phyloP scores from a whole-genome alignment of 805 yeast genomes.

The Candida sphagnicola region DNA sequence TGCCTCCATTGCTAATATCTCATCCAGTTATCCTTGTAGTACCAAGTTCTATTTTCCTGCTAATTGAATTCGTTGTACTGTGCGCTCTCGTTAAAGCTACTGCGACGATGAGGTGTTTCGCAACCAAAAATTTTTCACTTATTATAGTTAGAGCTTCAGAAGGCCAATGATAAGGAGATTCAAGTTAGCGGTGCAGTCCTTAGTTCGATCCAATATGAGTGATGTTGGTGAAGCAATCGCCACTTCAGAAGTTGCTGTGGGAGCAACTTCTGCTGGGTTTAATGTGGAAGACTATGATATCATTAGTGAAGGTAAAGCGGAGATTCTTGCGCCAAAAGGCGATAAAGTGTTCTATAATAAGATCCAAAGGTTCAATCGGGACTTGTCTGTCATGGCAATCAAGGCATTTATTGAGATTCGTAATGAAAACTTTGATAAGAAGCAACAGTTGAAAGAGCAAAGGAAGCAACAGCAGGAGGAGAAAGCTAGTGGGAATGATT shows the following conservation, averaged over 20 bases:
- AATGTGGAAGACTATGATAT: slow-evolving; percentile 28
- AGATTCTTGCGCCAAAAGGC: slow-evolving; percentile 74
- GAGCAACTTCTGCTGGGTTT: background rate
- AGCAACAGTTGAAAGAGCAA: slow-evolving; percentile 8
- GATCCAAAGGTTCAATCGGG: slow-evolving; percentile 95
- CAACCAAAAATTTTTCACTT: background rate
- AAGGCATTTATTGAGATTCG: slow-evolving; percentile 78
- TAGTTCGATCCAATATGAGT: slow-evolving; percentile 1
- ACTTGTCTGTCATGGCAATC: slow-evolving; percentile 78
- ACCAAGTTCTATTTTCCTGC: no score
- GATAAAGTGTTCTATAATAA: slow-evolving; percentile 92
- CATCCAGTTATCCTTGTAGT: no score
- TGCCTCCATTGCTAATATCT: background rate
- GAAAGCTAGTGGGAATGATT: no score
- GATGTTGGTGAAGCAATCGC: background rate
- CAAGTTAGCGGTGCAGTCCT: background rate
- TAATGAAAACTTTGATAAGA: slow-evolving; percentile 11
- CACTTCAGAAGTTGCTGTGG: background rate
- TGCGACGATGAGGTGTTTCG: background rate
- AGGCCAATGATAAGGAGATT: slow-evolving; percentile 1
- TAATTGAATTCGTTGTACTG: no score
- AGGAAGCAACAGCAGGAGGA: background rate
- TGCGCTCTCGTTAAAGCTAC: no score
- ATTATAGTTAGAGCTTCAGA: background rate
- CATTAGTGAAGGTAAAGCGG: slow-evolving; percentile 76